Base-by-base conservation (phyloP, 352 stramenopile genomes). In the Blastocystis sp. region DNA sequence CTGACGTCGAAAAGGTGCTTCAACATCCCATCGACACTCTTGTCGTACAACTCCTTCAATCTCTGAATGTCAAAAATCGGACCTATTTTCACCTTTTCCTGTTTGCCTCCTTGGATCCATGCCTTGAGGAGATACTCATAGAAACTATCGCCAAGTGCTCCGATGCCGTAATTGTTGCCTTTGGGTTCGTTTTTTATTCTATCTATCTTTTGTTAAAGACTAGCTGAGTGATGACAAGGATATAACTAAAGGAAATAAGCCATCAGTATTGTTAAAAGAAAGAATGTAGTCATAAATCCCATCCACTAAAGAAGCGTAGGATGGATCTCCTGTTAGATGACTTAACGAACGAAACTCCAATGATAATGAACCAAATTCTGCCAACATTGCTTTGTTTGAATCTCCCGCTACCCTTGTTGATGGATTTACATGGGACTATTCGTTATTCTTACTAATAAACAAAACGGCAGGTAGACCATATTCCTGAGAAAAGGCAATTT, bases 91-190 rank as follows among this genome's bases (percentile, higher is more conserved):
- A 69, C 66, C 18, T 34, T 89, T 90, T 97, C 94, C 16, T 76
- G 92, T 75, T 93, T 95, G 55, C 95, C 96, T 50, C 95, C 96
- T 92, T 98, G 97, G 18, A 99, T 91, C 93, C 95, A 98, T 56
- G 96, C 93, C 92, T 99, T 99, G 66, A 99, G 91, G 69, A 98
- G 92, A 92, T 99, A 99, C 92, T 99, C 96, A 91, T 98, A 99
- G 91, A 98, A 97, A 16, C 94, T 98, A 90, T 98, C 96, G 16
- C 94, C 95, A 59, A 97, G 93, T 7, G 95, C 96, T 50, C 96
- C 96, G 90, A 98, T 94, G 11, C 94, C 96, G 81, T 98, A 90
- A 34, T 92, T 92, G 45, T 92, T 79, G 56, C 92, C 50, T 41
- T 54, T 26, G 90, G 91, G 34, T 24, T 92, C n/a, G 70, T 90